phyloP scores from a whole-genome alignment of 371 early-diverging fungal species.

The Amoeboaphelidium protococcarum region DNA sequence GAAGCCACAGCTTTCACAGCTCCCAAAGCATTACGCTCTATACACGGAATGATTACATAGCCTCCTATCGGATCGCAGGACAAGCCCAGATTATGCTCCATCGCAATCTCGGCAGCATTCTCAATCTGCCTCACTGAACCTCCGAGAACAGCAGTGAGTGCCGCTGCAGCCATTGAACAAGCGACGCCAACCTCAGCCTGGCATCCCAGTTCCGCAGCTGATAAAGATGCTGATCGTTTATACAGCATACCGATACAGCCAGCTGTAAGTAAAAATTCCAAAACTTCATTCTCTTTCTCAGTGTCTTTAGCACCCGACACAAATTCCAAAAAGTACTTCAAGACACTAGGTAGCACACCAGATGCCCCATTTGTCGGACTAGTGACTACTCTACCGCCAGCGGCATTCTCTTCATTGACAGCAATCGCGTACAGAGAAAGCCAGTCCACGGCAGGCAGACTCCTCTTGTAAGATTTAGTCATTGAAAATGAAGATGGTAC shows the following conservation, averaged over 20 bases:
- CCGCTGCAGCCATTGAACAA: slow-evolving; percentile 85
- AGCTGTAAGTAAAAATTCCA: slow-evolving; percentile 71
- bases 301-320: slow-evolving; percentile 31
- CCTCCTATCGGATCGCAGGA: slow-evolving; percentile 85
- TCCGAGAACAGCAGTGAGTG: slow-evolving; percentile 83
- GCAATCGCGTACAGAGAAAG: slow-evolving; percentile 82
- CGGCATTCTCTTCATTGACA: slow-evolving; percentile 89
- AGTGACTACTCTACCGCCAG: slow-evolving; percentile 67
- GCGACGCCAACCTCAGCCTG: slow-evolving; percentile 80
- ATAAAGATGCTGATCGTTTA: slow-evolving; percentile 77
- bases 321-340: slow-evolving; percentile 83
- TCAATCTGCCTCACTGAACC: slow-evolving; percentile 65
- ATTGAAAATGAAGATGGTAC: too few relatives aligned
- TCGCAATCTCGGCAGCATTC: slow-evolving; percentile 88
- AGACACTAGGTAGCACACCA: slow-evolving; percentile 75
- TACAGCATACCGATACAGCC: slow-evolving; percentile 86
- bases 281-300: slow-evolving; percentile 61
- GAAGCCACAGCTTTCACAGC: slow-evolving; percentile 87
- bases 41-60: slow-evolving; percentile 84
- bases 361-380: slow-evolving; percentile 83
- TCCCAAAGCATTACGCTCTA: slow-evolving; percentile 78
- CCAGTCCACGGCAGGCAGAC: slow-evolving; percentile 70
- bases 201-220: slow-evolving; percentile 87
- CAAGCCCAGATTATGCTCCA: slow-evolving; percentile 74
- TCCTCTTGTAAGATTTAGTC: too few relatives aligned